These are phyloP conservation scores for Discostella pseudostelligera DNA, from an alignment of 108 stramenopile genomes.

Conservation along the genomic window DNA sequence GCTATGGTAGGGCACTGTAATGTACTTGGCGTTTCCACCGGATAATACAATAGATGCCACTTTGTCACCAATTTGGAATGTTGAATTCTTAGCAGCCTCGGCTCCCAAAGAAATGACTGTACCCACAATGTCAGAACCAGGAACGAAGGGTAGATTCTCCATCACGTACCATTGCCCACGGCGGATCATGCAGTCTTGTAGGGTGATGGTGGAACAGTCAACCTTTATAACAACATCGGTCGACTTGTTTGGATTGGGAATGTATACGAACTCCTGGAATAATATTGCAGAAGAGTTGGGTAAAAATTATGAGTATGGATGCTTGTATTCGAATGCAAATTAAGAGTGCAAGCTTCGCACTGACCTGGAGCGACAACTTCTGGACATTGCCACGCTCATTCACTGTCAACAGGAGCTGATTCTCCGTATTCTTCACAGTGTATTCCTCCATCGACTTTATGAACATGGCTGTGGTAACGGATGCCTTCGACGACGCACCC, in stretches of 20 bases:
- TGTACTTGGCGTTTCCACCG: slow-evolving; percentile 73
- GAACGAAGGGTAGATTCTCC: slow-evolving; percentile 49
- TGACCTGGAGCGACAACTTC: slow-evolving; percentile 22
- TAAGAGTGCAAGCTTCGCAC: too few relatives aligned
- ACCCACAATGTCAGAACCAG: slow-evolving; percentile 71
- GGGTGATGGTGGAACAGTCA: slow-evolving; percentile 56
- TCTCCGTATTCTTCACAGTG: slow-evolving; percentile 12
- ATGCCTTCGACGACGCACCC: too few relatives aligned
- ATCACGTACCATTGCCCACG: slow-evolving; percentile 56
- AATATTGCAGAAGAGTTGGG: too few relatives aligned
- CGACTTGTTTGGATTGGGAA: background rate
- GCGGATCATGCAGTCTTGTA: slow-evolving; percentile 66
- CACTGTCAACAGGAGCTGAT: slow-evolving; percentile 25
- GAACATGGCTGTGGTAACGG: background rate
- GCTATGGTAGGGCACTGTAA: slow-evolving; percentile 35
- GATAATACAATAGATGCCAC: slow-evolving; percentile 58
- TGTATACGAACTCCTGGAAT: background rate
- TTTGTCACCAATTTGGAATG: slow-evolving; percentile 48
- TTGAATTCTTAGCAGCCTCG: slow-evolving; percentile 17
- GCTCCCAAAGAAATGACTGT: slow-evolving; percentile 45
- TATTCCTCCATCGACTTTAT: slow-evolving; percentile 1
- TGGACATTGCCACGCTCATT: slow-evolving; percentile 33
- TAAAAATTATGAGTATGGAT: too few relatives aligned
- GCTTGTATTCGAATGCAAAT: too few relatives aligned
- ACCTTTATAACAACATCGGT: slow-evolving; percentile 8